Evolutionary conservation across 139 green algal genomes (phyloP).

Genomic region (Chlamydomonas incerta): DNA sequence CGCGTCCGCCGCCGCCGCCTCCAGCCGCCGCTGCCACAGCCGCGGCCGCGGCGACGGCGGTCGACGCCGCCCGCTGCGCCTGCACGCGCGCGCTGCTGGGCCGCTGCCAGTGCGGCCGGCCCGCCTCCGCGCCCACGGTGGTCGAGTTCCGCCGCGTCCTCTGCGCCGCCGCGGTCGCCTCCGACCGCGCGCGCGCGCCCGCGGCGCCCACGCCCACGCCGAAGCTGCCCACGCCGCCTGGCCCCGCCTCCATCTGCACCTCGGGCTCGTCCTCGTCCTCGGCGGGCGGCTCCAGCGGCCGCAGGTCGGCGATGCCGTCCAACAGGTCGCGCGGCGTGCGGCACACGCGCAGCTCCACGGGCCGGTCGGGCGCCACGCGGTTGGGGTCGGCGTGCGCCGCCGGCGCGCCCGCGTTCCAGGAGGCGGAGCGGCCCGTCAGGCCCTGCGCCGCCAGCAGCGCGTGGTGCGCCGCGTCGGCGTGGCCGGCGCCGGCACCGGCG

Average conservation of each 20-base stretch:
- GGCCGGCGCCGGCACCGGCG: too few species aligned
- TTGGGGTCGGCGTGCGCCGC: not conserved
- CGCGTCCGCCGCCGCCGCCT: too few species aligned
- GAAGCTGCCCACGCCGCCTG: not conserved
- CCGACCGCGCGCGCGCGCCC: not conserved
- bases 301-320: slow-evolving; percentile 11
- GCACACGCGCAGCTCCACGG: slow-evolving; percentile 29
- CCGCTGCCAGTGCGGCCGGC: too few species aligned
- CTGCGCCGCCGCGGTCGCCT: not conserved
- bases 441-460: not conserved
- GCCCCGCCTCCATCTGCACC: not conserved
- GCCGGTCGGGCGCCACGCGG: not conserved
- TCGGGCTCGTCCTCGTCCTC: not conserved
- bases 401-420: slow-evolving; percentile 9
- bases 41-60: too few species aligned
- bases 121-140: too few species aligned
- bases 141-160: not conserved
- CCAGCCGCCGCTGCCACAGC: not conserved
- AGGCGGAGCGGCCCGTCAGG: not conserved
- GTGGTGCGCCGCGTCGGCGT: not conserved
- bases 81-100: too few species aligned
- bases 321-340: not conserved
- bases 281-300: not conserved
- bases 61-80: too few species aligned
- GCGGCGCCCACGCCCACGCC: not conserved